A percentile compares a stretch with the other conserved stretches of the same genome.
phyloP scores from a whole-genome alignment of 805 yeast species.

The Schizosaccharomyces octosporus region DNA sequence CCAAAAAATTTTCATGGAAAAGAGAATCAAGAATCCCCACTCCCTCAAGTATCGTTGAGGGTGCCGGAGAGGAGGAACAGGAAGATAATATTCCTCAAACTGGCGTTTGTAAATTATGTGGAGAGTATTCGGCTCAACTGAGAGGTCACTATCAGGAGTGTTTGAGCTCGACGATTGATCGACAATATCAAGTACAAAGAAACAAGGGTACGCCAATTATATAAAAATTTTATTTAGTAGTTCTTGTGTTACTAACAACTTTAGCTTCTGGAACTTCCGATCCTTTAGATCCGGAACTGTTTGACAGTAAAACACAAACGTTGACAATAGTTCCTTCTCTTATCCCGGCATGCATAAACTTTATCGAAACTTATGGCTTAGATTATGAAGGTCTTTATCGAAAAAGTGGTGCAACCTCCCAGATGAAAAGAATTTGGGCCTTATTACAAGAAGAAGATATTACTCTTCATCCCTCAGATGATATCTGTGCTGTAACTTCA shows the following conservation, averaged over 20 bases:
- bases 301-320: neutral
- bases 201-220: neutral
- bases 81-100: neutral
- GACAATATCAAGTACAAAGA: neutral
- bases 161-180: neutral
- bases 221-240: neutral
- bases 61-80: neutral
- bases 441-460: constrained; percentile 14
- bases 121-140: neutral
- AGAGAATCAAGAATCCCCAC: neutral
- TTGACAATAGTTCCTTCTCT: constrained; percentile 29
- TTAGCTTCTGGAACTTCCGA: neutral
- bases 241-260: neutral
- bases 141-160: neutral
- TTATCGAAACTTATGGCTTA: constrained; percentile 56
- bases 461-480: constrained; percentile 21
- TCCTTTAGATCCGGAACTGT: neutral
- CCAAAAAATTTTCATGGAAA: neutral
- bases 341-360: constrained; percentile 43
- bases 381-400: constrained; percentile 72
- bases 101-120: neutral
- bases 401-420: constrained; percentile 60
- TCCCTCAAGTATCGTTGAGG: neutral
- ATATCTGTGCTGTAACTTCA: constrained; percentile 67
- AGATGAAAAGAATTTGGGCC: constrained; percentile 25